phyloP scores from a whole-genome alignment of 768 basidiomycete species.

The Galerina marginata region DNA sequence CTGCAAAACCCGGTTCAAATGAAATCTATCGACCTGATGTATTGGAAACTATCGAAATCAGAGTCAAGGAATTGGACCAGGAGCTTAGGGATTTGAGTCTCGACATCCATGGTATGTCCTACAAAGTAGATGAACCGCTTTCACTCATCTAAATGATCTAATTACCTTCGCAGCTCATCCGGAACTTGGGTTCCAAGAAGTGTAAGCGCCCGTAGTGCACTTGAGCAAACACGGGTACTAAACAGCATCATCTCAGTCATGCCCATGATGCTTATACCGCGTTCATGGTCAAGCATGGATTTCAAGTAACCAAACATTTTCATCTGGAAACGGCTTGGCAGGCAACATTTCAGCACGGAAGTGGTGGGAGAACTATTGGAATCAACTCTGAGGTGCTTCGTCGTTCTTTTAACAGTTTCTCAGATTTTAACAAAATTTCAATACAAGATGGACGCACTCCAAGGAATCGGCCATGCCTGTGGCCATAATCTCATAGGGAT shows the following conservation, averaged over 20 bases:
- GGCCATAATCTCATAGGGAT: conserved; percentile 88
- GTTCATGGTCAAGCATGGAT: conserved; percentile 71
- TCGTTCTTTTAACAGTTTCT: not conserved
- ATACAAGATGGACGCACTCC: conserved; percentile 66
- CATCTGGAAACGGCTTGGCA: conserved; percentile 77
- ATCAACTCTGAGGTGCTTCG: conserved; percentile 73
- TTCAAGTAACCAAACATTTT: conserved; percentile 65
- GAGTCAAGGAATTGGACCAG: conserved; percentile 53
- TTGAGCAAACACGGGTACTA: not conserved
- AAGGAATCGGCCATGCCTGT: conserved; percentile 72
- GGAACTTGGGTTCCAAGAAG: conserved; percentile 71
- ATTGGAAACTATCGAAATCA: conserved; percentile 61
- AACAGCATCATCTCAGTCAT: conserved; percentile 43
- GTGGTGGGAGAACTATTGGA: conserved; percentile 73
- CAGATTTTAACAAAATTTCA: not conserved
- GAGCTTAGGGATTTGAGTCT: conserved; percentile 69
- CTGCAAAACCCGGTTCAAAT: conserved; percentile 37
- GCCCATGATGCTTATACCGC: conserved; percentile 73
- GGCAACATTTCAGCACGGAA: conserved; percentile 66
- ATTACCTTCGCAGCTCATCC: conserved; percentile 57
- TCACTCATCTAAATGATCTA: not conserved
- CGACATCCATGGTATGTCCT: conserved; percentile 68
- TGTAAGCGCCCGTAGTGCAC: conserved; percentile 39
- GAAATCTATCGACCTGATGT: conserved; percentile 61
- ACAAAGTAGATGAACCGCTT: not conserved